Evolutionary conservation across 169 alveolate species (phyloP).

Genomic region (Sarcocystis neurona): DNA sequence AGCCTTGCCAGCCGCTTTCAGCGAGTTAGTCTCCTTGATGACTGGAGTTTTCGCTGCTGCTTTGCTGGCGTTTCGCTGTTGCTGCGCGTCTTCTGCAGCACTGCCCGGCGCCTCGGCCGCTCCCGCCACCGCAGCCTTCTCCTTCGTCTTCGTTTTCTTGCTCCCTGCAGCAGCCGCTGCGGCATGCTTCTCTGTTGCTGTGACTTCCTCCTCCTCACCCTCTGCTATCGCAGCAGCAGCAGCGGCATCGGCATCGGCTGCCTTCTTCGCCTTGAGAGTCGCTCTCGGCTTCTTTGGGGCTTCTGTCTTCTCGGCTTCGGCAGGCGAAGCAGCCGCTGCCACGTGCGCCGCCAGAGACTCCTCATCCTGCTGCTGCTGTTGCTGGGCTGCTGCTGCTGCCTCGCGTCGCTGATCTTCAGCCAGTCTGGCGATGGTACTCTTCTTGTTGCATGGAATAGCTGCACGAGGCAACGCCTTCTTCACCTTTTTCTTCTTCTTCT

Average conservation of each 20-base stretch:
- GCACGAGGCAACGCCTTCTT: slow-evolving; percentile 42
- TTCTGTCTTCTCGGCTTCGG: background rate
- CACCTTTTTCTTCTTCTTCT: slow-evolving; percentile 43
- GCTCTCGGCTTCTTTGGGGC: background rate
- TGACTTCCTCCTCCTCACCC: too few relatives aligned
- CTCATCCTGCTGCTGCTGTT: background rate
- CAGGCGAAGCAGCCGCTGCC: slow-evolving; percentile 6
- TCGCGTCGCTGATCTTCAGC: slow-evolving; percentile 59
- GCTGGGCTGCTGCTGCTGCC: slow-evolving; percentile 16
- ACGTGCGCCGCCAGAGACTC: background rate
- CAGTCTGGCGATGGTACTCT: slow-evolving; percentile 51
- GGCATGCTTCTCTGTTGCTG: background rate
- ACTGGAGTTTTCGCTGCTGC: background rate
- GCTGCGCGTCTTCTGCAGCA: background rate
- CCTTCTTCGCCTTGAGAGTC: slow-evolving; percentile 9
- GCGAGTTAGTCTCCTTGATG: background rate
- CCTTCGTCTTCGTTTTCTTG: background rate
- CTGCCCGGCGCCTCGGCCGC: too few relatives aligned
- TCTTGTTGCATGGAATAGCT: slow-evolving; percentile 44
- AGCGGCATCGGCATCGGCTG: background rate
- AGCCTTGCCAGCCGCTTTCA: background rate
- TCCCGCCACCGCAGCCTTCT: background rate
- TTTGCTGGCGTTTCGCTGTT: background rate
- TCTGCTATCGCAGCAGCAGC: background rate
- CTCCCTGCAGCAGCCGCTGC: background rate